Conservation (phyloP, 768 basidiomycete species). For the Auricularia cornea region DNA sequence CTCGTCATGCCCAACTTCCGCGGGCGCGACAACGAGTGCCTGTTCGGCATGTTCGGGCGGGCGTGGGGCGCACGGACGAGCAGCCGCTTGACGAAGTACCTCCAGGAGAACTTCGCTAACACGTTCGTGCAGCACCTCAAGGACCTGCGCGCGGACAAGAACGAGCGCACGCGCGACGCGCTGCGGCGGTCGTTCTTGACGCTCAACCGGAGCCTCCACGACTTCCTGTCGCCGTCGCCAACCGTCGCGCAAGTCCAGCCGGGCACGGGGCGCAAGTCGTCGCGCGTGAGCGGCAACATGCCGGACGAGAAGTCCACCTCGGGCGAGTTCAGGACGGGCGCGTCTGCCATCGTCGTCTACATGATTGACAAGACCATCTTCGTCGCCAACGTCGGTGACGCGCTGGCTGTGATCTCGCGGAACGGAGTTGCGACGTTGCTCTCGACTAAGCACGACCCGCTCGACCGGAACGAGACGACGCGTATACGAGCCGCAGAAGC, state of each 20-base stretch:
- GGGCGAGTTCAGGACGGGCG: constrained; percentile 58
- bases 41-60: constrained; percentile 96
- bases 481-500: constrained; percentile 91
- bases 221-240: constrained; percentile 30
- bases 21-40: constrained; percentile 63
- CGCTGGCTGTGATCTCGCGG: constrained; percentile 77
- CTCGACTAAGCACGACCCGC: constrained; percentile 82
- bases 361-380: constrained; percentile 71
- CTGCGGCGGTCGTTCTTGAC: constrained; percentile 80
- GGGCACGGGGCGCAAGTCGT: constrained; percentile 43
- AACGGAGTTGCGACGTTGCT: constrained; percentile 66
- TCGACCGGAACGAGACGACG: constrained; percentile 71
- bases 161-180: constrained; percentile 62
- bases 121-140: constrained; percentile 55
- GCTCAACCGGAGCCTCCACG: constrained; percentile 76
- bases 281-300: constrained; percentile 24
- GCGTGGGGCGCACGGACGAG: constrained; percentile 49
- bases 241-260: constrained; percentile 12
- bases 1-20: constrained; percentile 84
- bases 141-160: constrained; percentile 30
- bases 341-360: constrained; percentile 82
- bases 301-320: constrained; percentile 27
- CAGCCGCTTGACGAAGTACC: constrained; percentile 69
- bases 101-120: constrained; percentile 70
- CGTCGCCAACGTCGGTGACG: constrained; percentile 84